Percentiles rank a stretch among this genome's conserved stretches.
phyloP scores from a whole-genome alignment of 129 eudicot genomes.

The Smallanthus sonchifolius region DNA sequence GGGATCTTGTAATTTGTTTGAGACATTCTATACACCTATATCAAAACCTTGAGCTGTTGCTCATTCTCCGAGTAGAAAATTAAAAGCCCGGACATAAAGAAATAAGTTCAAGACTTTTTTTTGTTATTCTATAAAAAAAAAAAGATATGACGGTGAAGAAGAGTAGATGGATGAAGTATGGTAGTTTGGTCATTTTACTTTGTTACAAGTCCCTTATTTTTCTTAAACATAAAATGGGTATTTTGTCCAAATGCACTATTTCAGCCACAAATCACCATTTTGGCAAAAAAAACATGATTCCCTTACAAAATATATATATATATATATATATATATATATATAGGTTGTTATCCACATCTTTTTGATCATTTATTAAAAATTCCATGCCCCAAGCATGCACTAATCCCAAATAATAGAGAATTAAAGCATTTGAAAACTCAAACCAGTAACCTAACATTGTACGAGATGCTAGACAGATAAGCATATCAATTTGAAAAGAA shows the following conservation, averaged over 20 bases:
- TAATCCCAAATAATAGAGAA: background rate
- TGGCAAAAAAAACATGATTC: background rate
- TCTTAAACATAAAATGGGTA: background rate
- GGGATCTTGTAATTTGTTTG: background rate
- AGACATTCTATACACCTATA: background rate
- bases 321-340: background rate
- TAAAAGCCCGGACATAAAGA: background rate
- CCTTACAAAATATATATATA: background rate
- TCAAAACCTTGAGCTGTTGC: background rate
- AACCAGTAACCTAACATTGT: background rate
- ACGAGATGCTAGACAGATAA: background rate
- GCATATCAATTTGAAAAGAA: background rate
- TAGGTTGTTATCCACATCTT: background rate
- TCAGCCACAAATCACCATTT: background rate
- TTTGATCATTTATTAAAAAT: background rate
- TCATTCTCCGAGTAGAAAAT: background rate
- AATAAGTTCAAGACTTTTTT: background rate
- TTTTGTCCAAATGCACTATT: background rate
- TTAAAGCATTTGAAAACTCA: background rate
- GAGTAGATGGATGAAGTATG: background rate
- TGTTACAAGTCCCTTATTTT: background rate
- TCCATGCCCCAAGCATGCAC: background rate
- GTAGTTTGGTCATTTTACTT: background rate
- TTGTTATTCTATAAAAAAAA: background rate
- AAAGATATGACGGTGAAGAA: background rate